phyloP scores from a whole-genome alignment of 768 basidiomycete genomes.

The Panaeolus cyanescens region DNA sequence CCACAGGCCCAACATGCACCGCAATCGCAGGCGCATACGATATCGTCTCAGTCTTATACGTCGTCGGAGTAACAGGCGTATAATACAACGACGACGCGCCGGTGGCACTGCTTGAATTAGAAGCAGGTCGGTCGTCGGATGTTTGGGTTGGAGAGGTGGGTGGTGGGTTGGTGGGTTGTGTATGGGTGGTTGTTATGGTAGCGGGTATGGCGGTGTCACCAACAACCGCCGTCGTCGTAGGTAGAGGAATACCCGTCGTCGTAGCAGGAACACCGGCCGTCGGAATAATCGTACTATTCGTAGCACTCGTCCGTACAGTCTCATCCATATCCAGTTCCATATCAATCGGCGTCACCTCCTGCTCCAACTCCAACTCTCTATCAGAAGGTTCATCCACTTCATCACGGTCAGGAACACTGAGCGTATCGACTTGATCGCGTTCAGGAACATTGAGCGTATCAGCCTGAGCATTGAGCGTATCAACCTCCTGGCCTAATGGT shows the following conservation, averaged over 20 bases:
- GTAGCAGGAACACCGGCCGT: too few species aligned
- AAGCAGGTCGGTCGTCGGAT: slow-evolving; percentile 13
- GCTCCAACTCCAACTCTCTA: background rate
- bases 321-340: too few species aligned
- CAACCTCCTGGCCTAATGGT: slow-evolving; percentile 73
- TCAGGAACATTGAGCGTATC: background rate
- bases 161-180: background rate
- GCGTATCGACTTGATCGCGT: background rate
- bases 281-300: background rate
- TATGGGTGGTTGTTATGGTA: too few species aligned
- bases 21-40: slow-evolving; percentile 26
- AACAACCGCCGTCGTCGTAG: too few species aligned
- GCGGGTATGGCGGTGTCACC: too few species aligned
- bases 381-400: background rate
- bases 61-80: slow-evolving; percentile 15
- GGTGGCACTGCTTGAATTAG: slow-evolving; percentile 12
- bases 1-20: slow-evolving; percentile 10
- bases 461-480: too few species aligned
- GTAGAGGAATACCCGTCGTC: too few species aligned
- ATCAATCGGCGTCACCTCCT: background rate
- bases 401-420: background rate
- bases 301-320: background rate
- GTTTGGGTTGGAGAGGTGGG: slow-evolving; percentile 4
- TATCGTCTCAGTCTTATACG: slow-evolving; percentile 21
- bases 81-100: slow-evolving; percentile 17